Evolutionary conservation across 2,329 filamentous ascomycete genomes (phyloP).

Genomic region (Alternaria brassicicola): DNA sequence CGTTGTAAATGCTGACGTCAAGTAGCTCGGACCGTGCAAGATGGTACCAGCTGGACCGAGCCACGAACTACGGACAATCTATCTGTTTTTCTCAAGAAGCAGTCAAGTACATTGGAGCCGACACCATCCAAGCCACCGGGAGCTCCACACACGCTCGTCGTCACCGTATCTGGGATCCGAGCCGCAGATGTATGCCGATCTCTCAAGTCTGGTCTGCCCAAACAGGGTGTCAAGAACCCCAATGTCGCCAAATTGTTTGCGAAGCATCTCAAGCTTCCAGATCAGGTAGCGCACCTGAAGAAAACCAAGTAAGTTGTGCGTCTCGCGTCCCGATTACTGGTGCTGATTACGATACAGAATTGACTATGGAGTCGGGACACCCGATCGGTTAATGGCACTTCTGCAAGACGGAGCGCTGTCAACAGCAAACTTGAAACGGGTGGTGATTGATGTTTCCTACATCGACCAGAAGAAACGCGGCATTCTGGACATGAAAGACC

Average conservation of each 20-base stretch:
- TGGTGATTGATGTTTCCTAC: slow-evolving; percentile 89
- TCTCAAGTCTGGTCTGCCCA: slow-evolving; percentile 66
- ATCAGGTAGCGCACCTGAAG: slow-evolving; percentile 78
- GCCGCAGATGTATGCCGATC: slow-evolving; percentile 83
- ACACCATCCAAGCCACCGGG: slow-evolving; percentile 67
- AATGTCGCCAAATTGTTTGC: slow-evolving; percentile 92
- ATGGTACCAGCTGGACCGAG: slow-evolving; percentile 77
- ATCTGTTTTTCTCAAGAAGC: slow-evolving; percentile 76
- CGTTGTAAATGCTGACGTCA: slow-evolving; percentile 16
- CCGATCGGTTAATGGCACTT: slow-evolving; percentile 79
- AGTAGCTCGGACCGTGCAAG: slow-evolving; percentile 73
- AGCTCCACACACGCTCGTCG: slow-evolving; percentile 77
- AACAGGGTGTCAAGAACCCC: slow-evolving; percentile 64
- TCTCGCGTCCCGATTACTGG: neutral
- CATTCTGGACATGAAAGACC: slow-evolving; percentile 94
- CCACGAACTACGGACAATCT: slow-evolving; percentile 73
- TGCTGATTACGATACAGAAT: slow-evolving; percentile 60
- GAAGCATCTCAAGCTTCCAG: slow-evolving; percentile 95
- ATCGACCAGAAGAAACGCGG: slow-evolving; percentile 95
- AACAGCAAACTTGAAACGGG: slow-evolving; percentile 71
- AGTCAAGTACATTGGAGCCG: slow-evolving; percentile 65
- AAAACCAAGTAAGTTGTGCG: slow-evolving; percentile 57
- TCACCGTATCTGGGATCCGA: slow-evolving; percentile 83
- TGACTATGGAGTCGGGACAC: slow-evolving; percentile 89
- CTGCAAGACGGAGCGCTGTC: slow-evolving; percentile 80